Base-by-base conservation (phyloP, 345 rosid species). In the Angophora floribunda region DNA sequence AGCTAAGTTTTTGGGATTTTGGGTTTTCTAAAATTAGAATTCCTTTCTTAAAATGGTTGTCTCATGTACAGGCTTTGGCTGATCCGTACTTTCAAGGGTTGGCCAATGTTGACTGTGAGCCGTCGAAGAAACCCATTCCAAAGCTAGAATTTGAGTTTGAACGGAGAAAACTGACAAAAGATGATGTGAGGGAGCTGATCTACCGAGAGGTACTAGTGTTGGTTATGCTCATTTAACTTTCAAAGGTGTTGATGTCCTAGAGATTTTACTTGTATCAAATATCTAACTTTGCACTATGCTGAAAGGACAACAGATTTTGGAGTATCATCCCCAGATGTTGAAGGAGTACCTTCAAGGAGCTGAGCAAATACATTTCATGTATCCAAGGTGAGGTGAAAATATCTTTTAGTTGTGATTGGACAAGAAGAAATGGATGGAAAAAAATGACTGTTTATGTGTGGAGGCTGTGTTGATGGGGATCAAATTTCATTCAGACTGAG, bases 61-160 rank as follows among this genome's bases (percentile, higher is more conserved):
- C 26, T 51, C 49, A 45, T 51, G 75, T 85, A 47, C 93, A 98
- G 98, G 99, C 99, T 89, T 94, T 98, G 86, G 96, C 94, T 80
- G 98, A 97, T 94, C 98, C 99, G 3, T 98, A 97, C 93, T 98
- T 98, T 90, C 87, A 90, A 50, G 98, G 95, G 87, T 92, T 98
- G 91, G 97, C 97, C 51, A 93, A 98, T 91, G 41, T 91, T 87
- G 94, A 95, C 78, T 87, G 92, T 24, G 99, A 98, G 89, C 98
- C 98, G 51, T 94, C 97, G 50, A 95, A 93, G 90, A 92, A 93
- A 78, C 99, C 95, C 85, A 96, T 98, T 92, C 95, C 99, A 57
- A 98, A 96, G 90, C 89, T 98, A 13, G 98, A 94, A 89, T 98
- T 98, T 87, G 99, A 94, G 80, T 98, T 98, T 90, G 99, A 98